Evolutionary conservation across 768 basidiomycete species (phyloP).

Genomic region (Mycena chlorophos): DNA sequence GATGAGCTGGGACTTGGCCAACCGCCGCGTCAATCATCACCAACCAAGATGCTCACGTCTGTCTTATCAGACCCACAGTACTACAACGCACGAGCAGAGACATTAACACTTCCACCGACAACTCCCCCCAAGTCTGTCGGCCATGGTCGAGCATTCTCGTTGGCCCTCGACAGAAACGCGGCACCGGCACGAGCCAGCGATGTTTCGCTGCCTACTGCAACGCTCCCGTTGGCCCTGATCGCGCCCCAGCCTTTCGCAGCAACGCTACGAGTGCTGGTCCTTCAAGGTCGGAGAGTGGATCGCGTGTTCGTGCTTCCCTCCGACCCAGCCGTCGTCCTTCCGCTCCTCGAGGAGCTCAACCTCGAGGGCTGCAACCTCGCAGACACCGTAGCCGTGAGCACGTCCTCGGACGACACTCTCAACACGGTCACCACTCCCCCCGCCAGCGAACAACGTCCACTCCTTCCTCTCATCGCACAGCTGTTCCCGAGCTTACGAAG

Average conservation of each 20-base stretch:
- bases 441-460: slow-evolving; percentile 42
- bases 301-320: slow-evolving; percentile 58
- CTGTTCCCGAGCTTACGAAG: slow-evolving; percentile 72
- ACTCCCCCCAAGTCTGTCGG: slow-evolving; percentile 47
- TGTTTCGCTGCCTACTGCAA: slow-evolving; percentile 62
- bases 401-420: slow-evolving; percentile 31
- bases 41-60: slow-evolving; percentile 32
- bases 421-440: slow-evolving; percentile 41
- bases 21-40: slow-evolving; percentile 21
- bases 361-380: slow-evolving; percentile 72
- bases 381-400: slow-evolving; percentile 55
- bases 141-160: slow-evolving; percentile 66
- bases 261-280: slow-evolving; percentile 56
- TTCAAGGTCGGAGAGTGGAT: slow-evolving; percentile 69
- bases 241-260: slow-evolving; percentile 58
- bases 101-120: slow-evolving; percentile 66
- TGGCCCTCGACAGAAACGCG: slow-evolving; percentile 31
- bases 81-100: slow-evolving; percentile 54
- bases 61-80: slow-evolving; percentile 58
- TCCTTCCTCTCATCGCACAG: slow-evolving; percentile 58
- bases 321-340: slow-evolving; percentile 48
- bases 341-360: slow-evolving; percentile 69
- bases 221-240: slow-evolving; percentile 66
- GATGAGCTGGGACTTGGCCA: slow-evolving; percentile 27
- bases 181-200: slow-evolving; percentile 28